These are phyloP conservation scores for Phytopythium cucurbitacearum DNA, from an alignment of 352 stramenopile genomes.

Conservation along the genomic window DNA sequence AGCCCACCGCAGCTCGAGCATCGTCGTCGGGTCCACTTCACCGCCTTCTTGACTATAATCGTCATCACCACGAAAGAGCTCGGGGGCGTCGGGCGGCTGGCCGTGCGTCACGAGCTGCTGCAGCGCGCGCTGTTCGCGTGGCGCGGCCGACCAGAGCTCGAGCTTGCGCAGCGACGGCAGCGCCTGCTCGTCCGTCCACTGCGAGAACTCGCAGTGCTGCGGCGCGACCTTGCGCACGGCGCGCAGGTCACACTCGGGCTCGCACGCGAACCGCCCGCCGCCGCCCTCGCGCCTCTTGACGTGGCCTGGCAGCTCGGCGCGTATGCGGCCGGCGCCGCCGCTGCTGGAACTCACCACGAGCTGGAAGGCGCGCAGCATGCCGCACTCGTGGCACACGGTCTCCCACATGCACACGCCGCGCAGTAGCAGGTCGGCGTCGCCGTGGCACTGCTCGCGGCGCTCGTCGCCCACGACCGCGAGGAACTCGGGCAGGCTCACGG, in stretches of 20 bases:
- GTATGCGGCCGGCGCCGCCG: constrained; percentile 24
- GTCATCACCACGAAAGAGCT: constrained; percentile 49
- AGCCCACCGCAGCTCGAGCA: constrained; percentile 61
- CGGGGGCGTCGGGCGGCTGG: constrained; percentile 46
- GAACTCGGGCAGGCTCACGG: constrained; percentile 64
- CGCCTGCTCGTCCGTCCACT: constrained; percentile 59
- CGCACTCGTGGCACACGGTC: constrained; percentile 88
- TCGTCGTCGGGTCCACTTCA: constrained; percentile 60
- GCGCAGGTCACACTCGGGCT: constrained; percentile 65
- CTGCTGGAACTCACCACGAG: constrained; percentile 53
- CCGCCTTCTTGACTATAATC: constrained; percentile 18
- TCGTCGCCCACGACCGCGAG: constrained; percentile 79
- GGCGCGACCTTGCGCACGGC: constrained; percentile 50
- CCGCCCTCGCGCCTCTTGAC: constrained; percentile 51
- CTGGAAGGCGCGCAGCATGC: constrained; percentile 89
- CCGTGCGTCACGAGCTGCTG: constrained; percentile 65
- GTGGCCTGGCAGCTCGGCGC: constrained; percentile 67
- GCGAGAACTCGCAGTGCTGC: constrained; percentile 45
- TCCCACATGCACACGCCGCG: constrained; percentile 89
- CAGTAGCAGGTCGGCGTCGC: constrained; percentile 74
- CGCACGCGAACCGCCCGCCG: constrained; percentile 39
- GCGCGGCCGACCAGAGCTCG: constrained; percentile 64
- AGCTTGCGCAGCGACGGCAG: constrained; percentile 58
- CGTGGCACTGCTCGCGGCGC: constrained; percentile 51
- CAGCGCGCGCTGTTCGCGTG: constrained; percentile 66